Evolutionary conservation across 2,329 filamentous ascomycete species (phyloP).

Genomic region (Sporothrix brunneoviolacea): DNA sequence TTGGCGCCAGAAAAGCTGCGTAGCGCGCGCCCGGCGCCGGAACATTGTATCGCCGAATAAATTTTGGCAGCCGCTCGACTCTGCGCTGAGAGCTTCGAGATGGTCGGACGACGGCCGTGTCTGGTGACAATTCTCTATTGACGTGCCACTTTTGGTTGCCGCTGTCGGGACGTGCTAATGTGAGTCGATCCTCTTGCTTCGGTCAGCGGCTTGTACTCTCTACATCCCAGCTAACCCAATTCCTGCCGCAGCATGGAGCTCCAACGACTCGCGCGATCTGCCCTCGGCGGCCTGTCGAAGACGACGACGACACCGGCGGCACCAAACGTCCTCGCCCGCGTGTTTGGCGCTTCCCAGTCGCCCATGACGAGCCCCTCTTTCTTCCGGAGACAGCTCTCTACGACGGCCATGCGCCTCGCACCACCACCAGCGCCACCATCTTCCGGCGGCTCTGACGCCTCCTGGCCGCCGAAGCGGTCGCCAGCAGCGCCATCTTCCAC

Average conservation of each 20-base stretch:
- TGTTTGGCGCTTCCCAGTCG: not conserved
- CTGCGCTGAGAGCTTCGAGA: not conserved
- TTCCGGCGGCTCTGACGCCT: not conserved
- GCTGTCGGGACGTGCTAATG: no score
- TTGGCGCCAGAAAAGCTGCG: not conserved
- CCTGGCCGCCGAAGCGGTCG: conserved; percentile 7
- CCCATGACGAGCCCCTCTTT: not conserved
- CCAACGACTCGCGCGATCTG: conserved; percentile 9
- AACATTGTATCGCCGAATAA: conserved; percentile 13
- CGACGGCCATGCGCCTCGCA: not conserved
- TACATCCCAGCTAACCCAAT: no score
- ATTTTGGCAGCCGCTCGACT: not conserved
- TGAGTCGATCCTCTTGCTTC: no score
- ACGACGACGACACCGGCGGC: not conserved
- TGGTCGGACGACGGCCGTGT: not conserved
- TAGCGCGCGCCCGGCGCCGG: conserved; percentile 10
- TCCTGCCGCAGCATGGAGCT: conserved; percentile 8
- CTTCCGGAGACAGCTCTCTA: conserved; percentile 5
- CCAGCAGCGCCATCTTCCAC: no score
- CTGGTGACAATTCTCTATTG: not conserved
- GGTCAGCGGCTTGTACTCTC: no score
- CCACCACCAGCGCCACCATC: not conserved
- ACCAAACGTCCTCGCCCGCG: not conserved
- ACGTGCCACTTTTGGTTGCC: no score
- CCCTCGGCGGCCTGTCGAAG: conserved; percentile 4